Base-by-base conservation (phyloP, 805 yeast species). In the Hanseniaspora pseudoguilliermondii region DNA sequence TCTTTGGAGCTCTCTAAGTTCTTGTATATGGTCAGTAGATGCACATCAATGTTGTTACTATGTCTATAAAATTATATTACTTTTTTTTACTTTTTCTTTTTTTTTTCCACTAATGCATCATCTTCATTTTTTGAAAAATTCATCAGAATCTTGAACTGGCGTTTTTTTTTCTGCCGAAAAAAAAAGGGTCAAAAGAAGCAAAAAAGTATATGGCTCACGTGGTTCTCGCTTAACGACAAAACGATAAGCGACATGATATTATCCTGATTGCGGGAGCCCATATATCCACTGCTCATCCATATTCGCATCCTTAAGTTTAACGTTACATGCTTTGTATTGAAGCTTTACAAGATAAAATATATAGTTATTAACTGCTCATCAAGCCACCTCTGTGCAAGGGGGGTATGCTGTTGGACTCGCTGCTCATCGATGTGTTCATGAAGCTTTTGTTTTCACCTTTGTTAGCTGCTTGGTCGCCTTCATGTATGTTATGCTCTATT, bases 361-460 rank as follows among this genome's bases (percentile, higher is more conserved):
- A 35, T 35, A 35, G 10, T 23, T 2, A 15, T 18, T 35, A 50
- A 13, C 13, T 21, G 36, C 42, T 50, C 35, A n/a, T 62, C 59
- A 66, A 57, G 13, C 72, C 71, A 46, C 72, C 72, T 68, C 65
- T 69, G 58, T 69, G 72, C 58, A 69, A 58, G 36, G 72, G 71
- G 27, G 72, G 72, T 18, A 68, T 43, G 21, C 49, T 44, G 32
- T 36, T 51, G 16, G 49, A 51, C 64, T 35, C 64, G 43, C 41
- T 63, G 64, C 43, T 63, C 59, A 34, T 61, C 62, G 42, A 35
- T 5, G 39, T 43, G 40, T 51, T 43, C 5, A 23, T n/a, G 25
- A 18, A 16, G 11, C 43, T 44, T n/a, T 43, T 35, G 27, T 20
- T 23, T 16, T 49, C 53, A 8, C 40, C 49, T 2, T 6, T n/a